phyloP scores from a whole-genome alignment of 2,329 filamentous ascomycete genomes.

The Cladosporium halotolerans region DNA sequence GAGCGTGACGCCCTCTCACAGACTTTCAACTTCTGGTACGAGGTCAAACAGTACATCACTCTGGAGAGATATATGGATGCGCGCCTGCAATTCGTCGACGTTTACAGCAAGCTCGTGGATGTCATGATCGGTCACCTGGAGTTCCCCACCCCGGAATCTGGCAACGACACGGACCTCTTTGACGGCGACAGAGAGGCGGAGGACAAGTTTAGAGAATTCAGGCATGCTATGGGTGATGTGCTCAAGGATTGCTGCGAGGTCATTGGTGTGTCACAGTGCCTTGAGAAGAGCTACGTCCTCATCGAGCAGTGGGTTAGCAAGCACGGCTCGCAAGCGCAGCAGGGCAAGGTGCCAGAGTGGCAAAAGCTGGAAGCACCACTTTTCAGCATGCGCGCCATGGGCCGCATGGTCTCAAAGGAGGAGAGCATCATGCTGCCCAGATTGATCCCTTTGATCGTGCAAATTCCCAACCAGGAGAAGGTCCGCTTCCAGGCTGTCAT shows the following conservation, averaged over 20 bases:
- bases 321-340: slow-evolving; percentile 68
- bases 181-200: slow-evolving; percentile 93
- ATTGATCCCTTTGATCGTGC: slow-evolving; percentile 86
- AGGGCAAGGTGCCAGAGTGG: slow-evolving; percentile 81
- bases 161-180: slow-evolving; percentile 76
- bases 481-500: slow-evolving; percentile 98
- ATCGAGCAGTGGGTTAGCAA: slow-evolving; percentile 85
- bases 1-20: slow-evolving; percentile 87
- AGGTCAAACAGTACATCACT: slow-evolving; percentile 92
- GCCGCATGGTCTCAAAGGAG: slow-evolving; percentile 86
- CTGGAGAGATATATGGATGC: slow-evolving; percentile 84
- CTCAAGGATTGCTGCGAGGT: slow-evolving; percentile 96
- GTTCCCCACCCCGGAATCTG: slow-evolving; percentile 70
- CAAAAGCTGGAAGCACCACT: slow-evolving; percentile 91
- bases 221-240: slow-evolving; percentile 95
- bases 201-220: slow-evolving; percentile 93
- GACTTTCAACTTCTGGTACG: slow-evolving; percentile 97
- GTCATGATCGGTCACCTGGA: slow-evolving; percentile 86
- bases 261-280: slow-evolving; percentile 84
- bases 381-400: slow-evolving; percentile 93
- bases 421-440: slow-evolving; percentile 83
- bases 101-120: slow-evolving; percentile 86
- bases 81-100: slow-evolving; percentile 66
- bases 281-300: slow-evolving; percentile 77
- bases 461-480: slow-evolving; percentile 94